phyloP scores from a whole-genome alignment of 1,139 yeast genomes.

The Kodamaea derodonti region DNA sequence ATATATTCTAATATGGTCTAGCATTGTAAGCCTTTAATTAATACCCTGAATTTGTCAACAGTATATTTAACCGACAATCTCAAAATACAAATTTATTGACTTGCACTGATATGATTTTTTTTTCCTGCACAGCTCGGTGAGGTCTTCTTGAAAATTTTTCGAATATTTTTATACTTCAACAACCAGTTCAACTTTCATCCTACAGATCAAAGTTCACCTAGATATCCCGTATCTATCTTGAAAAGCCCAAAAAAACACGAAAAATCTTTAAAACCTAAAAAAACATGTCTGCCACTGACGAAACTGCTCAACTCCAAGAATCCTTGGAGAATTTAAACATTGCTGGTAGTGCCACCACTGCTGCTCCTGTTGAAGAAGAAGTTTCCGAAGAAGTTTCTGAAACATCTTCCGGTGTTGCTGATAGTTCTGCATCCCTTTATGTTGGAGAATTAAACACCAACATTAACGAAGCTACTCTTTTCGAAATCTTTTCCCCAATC shows the following conservation, averaged over 20 bases:
- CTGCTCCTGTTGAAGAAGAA: conserved; percentile 15
- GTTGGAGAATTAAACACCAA: conserved; percentile 96
- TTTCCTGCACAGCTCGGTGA: neutral
- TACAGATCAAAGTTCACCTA: neutral
- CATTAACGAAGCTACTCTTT: conserved; percentile 91
- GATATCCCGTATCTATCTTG: neutral
- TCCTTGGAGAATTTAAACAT: conserved; percentile 53
- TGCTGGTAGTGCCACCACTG: conserved; percentile 30
- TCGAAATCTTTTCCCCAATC: conserved; percentile 90
- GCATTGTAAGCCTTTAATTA: too few relatives aligned
- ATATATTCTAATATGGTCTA: too few relatives aligned
- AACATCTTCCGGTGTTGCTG: conserved; percentile 33
- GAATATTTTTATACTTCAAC: neutral
- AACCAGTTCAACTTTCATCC: neutral
- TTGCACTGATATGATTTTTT: too few relatives aligned
- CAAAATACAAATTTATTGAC: too few relatives aligned
- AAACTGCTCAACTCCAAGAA: conserved; percentile 50
- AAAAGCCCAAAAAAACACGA: conserved; percentile 7
- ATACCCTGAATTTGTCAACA: too few relatives aligned
- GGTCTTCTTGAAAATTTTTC: neutral
- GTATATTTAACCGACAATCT: too few relatives aligned
- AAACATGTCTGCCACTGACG: conserved; percentile 48
- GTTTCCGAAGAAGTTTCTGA: conserved; percentile 28
- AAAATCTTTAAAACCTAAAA: conserved; percentile 12
- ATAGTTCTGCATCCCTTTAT: conserved; percentile 81